phyloP scores from a whole-genome alignment of 1,284 basidiomycete genomes.

The Coriolopsis trogii region DNA sequence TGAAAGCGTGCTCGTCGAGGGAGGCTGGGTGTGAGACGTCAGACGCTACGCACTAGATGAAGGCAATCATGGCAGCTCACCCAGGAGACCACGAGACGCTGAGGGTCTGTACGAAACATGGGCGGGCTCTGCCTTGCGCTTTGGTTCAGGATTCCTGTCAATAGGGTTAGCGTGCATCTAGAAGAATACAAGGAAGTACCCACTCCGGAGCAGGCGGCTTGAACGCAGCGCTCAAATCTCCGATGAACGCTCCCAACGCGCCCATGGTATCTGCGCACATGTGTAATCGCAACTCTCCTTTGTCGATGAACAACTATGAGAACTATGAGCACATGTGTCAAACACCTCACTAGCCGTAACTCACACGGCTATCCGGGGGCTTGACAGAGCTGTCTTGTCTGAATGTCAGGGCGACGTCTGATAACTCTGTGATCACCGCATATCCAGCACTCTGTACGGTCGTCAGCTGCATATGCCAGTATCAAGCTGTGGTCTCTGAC shows the following conservation, averaged over 20 bases:
- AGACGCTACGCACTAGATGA: not conserved
- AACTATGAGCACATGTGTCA: not conserved
- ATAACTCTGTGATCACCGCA: slow-evolving; percentile 66
- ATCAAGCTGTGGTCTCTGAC: slow-evolving; percentile 42
- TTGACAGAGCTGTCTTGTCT: slow-evolving; percentile 34
- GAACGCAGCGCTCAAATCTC: slow-evolving; percentile 48
- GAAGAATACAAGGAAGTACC: slow-evolving; percentile 18
- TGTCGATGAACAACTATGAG: slow-evolving; percentile 38
- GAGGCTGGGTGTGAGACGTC: slow-evolving; percentile 53
- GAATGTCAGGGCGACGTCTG: slow-evolving; percentile 48
- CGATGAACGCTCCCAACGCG: slow-evolving; percentile 54
- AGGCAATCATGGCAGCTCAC: slow-evolving; percentile 19
- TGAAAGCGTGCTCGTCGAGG: slow-evolving; percentile 86
- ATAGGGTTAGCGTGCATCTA: not conserved
- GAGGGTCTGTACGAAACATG: slow-evolving; percentile 35
- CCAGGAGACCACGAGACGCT: slow-evolving; percentile 17
- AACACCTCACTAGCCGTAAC: slow-evolving; percentile 23
- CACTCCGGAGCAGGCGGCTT: slow-evolving; percentile 43
- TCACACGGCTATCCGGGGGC: slow-evolving; percentile 44
- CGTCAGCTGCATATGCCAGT: slow-evolving; percentile 1
- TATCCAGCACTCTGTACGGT: slow-evolving; percentile 55
- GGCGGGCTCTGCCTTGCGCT: slow-evolving; percentile 37
- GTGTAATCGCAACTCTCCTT: slow-evolving; percentile 53
- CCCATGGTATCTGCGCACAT: slow-evolving; percentile 71
- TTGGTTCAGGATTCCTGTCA: slow-evolving; percentile 18